Conservation (phyloP, 116 monocot species). For the Posidonia oceanica region DNA sequence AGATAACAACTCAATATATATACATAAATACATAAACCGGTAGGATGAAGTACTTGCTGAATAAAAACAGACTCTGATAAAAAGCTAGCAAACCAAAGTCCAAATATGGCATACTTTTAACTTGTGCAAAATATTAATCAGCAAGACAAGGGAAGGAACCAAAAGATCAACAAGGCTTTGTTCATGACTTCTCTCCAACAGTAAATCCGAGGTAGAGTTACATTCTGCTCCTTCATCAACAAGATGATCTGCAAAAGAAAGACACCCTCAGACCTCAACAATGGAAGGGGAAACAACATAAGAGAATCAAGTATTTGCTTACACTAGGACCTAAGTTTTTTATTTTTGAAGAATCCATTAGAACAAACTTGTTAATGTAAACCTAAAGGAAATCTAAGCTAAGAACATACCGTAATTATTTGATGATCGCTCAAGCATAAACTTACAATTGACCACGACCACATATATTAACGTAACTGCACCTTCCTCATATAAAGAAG, state of each 20-base stretch:
- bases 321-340: too few relatives aligned
- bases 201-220: slow-evolving; percentile 80
- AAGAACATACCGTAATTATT: slow-evolving; percentile 71
- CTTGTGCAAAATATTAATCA: slow-evolving; percentile 64
- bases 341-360: too few relatives aligned
- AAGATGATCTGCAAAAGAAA: slow-evolving; percentile 67
- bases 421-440: slow-evolving; percentile 79
- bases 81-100: background rate
- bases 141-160: slow-evolving; percentile 65
- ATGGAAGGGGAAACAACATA: background rate
- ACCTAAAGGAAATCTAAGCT: background rate
- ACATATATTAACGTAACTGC: slow-evolving; percentile 72
- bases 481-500: slow-evolving; percentile 89
- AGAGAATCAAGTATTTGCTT: background rate
- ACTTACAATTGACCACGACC: slow-evolving; percentile 72
- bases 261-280: background rate
- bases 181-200: slow-evolving; percentile 67
- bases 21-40: too few relatives aligned
- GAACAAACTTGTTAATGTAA: background rate
- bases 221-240: slow-evolving; percentile 94
- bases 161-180: slow-evolving; percentile 71
- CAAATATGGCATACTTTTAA: slow-evolving; percentile 41
- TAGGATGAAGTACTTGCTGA: too few relatives aligned
- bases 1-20: too few relatives aligned
- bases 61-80: too few relatives aligned